These are phyloP conservation scores for Tremella fuciformis DNA, from an alignment of 768 basidiomycete genomes.

Conservation along the genomic window DNA sequence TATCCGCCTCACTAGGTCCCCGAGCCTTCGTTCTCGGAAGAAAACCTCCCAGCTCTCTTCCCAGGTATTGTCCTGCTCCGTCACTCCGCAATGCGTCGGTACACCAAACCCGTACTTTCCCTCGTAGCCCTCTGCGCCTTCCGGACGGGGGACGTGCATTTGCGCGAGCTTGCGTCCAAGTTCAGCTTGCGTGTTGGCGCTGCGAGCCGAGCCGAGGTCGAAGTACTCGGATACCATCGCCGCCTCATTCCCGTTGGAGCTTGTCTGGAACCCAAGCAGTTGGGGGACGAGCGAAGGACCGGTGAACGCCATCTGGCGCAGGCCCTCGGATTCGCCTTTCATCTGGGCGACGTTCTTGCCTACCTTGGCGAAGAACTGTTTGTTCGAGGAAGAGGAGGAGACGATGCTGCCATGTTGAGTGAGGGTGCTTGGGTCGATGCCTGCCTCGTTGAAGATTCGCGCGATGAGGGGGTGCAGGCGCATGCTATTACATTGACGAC, in stretches of 20 bases:
- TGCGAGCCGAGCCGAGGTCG: constrained; percentile 16
- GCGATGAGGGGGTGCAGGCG: constrained; percentile 9
- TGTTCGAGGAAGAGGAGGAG: not conserved
- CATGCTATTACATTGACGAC: not conserved
- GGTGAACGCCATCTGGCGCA: constrained; percentile 4
- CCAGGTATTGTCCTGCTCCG: constrained; percentile 49
- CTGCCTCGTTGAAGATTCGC: constrained; percentile 8
- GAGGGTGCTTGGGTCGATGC: constrained; percentile 6
- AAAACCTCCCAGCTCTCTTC: constrained; percentile 42
- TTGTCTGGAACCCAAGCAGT: constrained; percentile 23
- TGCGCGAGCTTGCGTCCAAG: constrained; percentile 34
- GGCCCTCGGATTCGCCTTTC: constrained; percentile 12
- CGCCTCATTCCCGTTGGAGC: constrained; percentile 14
- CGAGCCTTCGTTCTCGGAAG: constrained; percentile 41
- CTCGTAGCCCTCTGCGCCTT: constrained; percentile 11
- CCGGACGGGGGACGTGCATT: constrained; percentile 32
- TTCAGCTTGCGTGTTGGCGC: constrained; percentile 23
- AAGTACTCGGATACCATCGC: constrained; percentile 42
- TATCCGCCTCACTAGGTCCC: constrained; percentile 39
- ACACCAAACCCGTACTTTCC: constrained; percentile 38
- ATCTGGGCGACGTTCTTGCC: constrained; percentile 16
- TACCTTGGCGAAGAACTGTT: constrained; percentile 11
- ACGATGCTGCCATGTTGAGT: constrained; percentile 3
- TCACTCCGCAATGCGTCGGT: constrained; percentile 47
- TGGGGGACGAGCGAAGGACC: constrained; percentile 21